Base-by-base conservation (phyloP, 148 eudicot genomes). In the Dianthus caryophyllus region DNA sequence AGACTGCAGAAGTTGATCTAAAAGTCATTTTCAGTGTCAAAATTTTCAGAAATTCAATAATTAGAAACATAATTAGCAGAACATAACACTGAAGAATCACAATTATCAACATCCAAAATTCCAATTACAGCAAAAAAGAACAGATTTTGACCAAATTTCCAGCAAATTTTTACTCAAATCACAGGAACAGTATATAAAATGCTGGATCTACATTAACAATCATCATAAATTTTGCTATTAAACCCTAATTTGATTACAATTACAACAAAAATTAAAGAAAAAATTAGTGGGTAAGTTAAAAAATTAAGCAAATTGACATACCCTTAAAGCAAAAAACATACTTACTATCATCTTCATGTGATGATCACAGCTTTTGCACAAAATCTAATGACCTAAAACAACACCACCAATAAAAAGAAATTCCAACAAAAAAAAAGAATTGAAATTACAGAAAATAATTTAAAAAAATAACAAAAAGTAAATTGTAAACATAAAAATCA, bases 301-400 rank as follows among this genome's bases (percentile, higher is more conserved):
- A 70, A 75, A 59, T 38, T 62, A 59, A 58, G 30, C 41, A 76
- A 66, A 43, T 24, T 44, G 13, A 17, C 39, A 69, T 53, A 70
- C 78, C 69, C 80, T 68, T 59, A 63, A 74, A 60, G 60, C 36
- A 69, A 75, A 71, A 69, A 81, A 82, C 82, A 69, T 79, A 82
- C 85, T 82, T 76, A 79, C 82, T 70, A 82, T 74, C 72, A 82
- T 79, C 85, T 79, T 82, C 82, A 62, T 82, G 73, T 55, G 71
- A 63, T 74, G 71, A 73, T n/a, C n/a, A n/a, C n/a, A 66, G 74
- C 81, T 73, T 77, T 75, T 75, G 69, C 66, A 3, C 39, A 3
- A 69, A 18, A 48, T 66, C 73, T 68, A 73, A 64, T 70, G 77
- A 52, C 77, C 77, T 76, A n/a, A n/a, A 75, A 67, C 75, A 74